phyloP scores from a whole-genome alignment of 202 grass and related monocot genomes.

The Musa balbisiana region DNA sequence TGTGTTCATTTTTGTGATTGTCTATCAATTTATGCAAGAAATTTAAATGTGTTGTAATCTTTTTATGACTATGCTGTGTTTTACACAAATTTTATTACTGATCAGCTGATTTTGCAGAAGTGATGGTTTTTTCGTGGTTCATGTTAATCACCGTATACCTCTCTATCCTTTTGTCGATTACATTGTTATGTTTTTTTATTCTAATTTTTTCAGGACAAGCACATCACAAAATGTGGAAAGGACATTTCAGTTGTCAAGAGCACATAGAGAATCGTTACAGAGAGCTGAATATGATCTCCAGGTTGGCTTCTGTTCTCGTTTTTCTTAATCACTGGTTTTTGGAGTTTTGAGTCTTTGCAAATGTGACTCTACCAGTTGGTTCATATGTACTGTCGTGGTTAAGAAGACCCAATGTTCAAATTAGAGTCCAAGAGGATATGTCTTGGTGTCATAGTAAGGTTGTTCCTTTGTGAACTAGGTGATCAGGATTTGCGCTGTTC shows the following conservation, averaged over 20 bases:
- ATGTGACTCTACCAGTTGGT: no score
- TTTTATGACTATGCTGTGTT: background rate
- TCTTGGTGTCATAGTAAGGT: background rate
- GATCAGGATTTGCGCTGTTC: no score
- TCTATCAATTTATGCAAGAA: no score
- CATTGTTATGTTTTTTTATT: conserved; percentile 17
- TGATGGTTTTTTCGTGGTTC: no score
- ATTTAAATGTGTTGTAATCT: background rate
- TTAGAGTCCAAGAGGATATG: no score
- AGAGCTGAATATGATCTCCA: conserved; percentile 81
- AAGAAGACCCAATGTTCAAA: no score
- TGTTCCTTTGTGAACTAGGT: background rate
- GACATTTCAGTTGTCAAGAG: conserved; percentile 77
- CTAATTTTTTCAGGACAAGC: conserved; percentile 39
- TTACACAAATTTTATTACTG: background rate
- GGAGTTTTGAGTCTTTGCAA: background rate
- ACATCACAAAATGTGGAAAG: conserved; percentile 67
- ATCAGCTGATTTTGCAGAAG: background rate
- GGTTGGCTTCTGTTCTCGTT: conserved; percentile 34
- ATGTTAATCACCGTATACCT: background rate
- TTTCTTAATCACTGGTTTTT: background rate
- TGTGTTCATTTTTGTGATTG: no score
- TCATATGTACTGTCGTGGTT: no score
- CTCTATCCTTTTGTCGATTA: background rate
- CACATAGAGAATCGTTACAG: conserved; percentile 74